Percentiles rank a stretch among this genome's conserved stretches.
Evolutionary conservation across 345 rosid genomes (phyloP).

Genomic region (Excoecaria agallocha): DNA sequence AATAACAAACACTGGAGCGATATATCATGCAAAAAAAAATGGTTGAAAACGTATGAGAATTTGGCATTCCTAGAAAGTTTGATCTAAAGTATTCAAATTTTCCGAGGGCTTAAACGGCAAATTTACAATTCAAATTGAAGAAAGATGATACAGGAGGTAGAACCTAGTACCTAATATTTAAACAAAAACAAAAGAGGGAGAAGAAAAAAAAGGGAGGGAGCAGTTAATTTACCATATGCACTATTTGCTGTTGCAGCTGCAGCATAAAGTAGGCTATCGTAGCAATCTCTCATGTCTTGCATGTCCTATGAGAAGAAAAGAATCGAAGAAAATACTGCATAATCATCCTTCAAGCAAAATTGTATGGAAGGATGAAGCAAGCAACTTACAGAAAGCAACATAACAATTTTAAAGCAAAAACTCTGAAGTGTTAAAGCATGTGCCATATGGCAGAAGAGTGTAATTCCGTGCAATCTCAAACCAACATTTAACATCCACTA

Average conservation of each 20-base stretch:
- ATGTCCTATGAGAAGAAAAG: slow-evolving; percentile 53
- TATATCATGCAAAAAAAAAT: background rate
- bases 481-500: background rate
- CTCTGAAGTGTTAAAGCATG: background rate
- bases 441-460: background rate
- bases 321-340: background rate
- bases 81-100: background rate
- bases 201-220: background rate
- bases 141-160: background rate
- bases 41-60: background rate
- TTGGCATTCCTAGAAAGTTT: background rate
- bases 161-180: background rate
- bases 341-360: background rate
- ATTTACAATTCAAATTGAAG: background rate
- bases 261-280: slow-evolving; percentile 92
- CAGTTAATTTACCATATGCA: slow-evolving; percentile 63
- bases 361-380: background rate
- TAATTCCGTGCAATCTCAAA: background rate
- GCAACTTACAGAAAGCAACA: background rate
- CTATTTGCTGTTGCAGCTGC: slow-evolving; percentile 94
- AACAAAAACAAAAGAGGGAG: background rate
- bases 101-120: background rate
- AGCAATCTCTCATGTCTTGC: slow-evolving; percentile 87
- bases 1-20: background rate
- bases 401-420: background rate